Evolutionary conservation across 345 rosid genomes (phyloP).

Genomic region (Camelina neglecta): DNA sequence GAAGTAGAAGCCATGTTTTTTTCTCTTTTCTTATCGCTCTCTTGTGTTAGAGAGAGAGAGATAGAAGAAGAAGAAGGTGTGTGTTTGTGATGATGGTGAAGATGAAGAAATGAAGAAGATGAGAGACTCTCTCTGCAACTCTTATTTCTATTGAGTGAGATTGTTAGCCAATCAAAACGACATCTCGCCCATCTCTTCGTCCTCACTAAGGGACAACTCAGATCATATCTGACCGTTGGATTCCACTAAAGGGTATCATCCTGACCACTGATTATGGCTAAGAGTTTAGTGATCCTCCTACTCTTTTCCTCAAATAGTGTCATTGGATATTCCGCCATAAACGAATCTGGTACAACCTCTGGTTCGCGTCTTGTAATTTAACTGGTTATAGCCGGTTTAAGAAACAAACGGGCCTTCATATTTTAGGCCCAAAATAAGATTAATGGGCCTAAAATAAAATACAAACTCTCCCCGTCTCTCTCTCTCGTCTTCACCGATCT

Average conservation of each 20-base stretch:
- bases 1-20: conserved; percentile 60
- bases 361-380: background rate
- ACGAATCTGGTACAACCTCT: background rate
- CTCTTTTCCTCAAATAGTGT: conserved; percentile 8
- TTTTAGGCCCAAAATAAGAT: background rate
- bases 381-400: background rate
- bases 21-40: background rate
- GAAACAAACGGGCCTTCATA: background rate
- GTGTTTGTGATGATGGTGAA: conserved; percentile 18
- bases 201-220: conserved; percentile 42
- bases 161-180: conserved; percentile 33
- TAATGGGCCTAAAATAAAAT: conserved; percentile 5
- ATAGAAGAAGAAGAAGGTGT: background rate
- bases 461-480: background rate
- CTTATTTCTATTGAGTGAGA: conserved; percentile 29
- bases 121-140: conserved; percentile 36
- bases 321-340: conserved; percentile 45
- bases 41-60: conserved; percentile 32
- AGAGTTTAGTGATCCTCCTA: conserved; percentile 48
- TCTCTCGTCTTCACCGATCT: conserved; percentile 5
- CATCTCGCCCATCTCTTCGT: conserved; percentile 47
- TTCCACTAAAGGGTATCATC: conserved; percentile 30
- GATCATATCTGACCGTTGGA: conserved; percentile 51
- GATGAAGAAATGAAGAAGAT: conserved; percentile 31
- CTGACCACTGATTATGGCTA: conserved; percentile 42